A percentile compares a stretch with the other conserved stretches of the same genome.
phyloP scores from a whole-genome alignment of 2,329 filamentous ascomycete genomes.

The Calonectria henricotiae region DNA sequence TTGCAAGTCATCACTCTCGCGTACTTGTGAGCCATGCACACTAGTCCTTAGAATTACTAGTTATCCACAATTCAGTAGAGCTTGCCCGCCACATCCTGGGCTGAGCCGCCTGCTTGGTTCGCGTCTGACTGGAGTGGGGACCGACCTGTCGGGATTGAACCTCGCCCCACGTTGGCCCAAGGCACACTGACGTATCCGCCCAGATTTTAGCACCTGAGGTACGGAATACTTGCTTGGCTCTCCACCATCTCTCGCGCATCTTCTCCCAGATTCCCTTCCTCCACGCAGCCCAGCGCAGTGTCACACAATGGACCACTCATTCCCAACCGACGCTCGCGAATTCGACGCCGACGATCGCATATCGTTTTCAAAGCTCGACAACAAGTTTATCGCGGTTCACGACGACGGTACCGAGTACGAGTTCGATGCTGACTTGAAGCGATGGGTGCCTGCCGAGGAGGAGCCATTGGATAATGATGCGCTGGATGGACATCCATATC shows the following conservation, averaged over 20 bases:
- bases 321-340: slow-evolving; percentile 75
- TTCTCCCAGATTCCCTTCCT: slow-evolving; percentile 9
- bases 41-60: background rate
- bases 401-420: slow-evolving; percentile 90
- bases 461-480: slow-evolving; percentile 60
- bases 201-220: slow-evolving; percentile 40
- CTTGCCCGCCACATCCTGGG: background rate
- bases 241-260: slow-evolving; percentile 26
- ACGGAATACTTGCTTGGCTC: slow-evolving; percentile 31
- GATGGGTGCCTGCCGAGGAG: slow-evolving; percentile 81
- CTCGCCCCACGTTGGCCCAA: slow-evolving; percentile 41
- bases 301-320: slow-evolving; percentile 58
- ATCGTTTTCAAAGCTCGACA: slow-evolving; percentile 87
- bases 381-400: slow-evolving; percentile 87
- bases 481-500: slow-evolving; percentile 60
- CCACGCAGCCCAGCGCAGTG: slow-evolving; percentile 2
- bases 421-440: slow-evolving; percentile 79
- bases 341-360: slow-evolving; percentile 88
- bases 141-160: slow-evolving; percentile 32
- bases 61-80: background rate
- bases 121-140: slow-evolving; percentile 26
- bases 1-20: background rate
- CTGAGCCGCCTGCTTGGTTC: slow-evolving; percentile 18
- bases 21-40: background rate
- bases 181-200: slow-evolving; percentile 48